Evolutionary conservation across 1,139 yeast species (phyloP), one percentile per base, ranked within the genome.

Genomic region (Candida tetrigidarum): DNA sequence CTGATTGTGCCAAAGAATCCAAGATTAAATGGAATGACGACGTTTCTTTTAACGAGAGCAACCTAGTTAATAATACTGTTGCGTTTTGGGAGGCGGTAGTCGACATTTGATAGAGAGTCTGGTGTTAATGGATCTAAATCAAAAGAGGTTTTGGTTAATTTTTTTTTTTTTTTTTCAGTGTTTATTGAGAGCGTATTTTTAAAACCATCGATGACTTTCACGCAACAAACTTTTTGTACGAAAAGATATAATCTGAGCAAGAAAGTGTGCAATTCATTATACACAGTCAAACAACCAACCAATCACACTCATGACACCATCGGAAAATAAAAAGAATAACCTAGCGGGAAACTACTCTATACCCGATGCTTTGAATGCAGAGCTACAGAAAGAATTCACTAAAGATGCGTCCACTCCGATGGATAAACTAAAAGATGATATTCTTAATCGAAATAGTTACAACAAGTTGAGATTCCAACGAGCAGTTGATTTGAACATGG

Each of bases 1-100:
- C 78, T 0, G 93, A 79, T 61, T 92, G 97, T 0, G 79, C 71
- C 14, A 90, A 64, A 0, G 88, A 75, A 60, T 92, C 98, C 10
- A 80, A 63, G 2, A 86, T 69, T 5, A 92, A 69, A 11, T 89
- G 65, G 48, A 92, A 80, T 0, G 96, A 95, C 0, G 95, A 78
- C 15, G 67, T 68, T 56, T 92, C 97, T 52, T 84, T 85, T 39
- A 88, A 67, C 2, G 83, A 68, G 9, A 92, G 65, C 7, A 89
- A 66, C 48, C 97, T 67, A 41, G 74, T 79, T 41, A 87, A 65
- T 11, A 85, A 66, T 19, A 84, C 84, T 0, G 77, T 61, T 1
- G 90, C 78, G 47, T 76, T 81, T 48, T 83, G 84, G 11, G 42
- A 12, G 12, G 28, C 14, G 8, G 11, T 19, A 4, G 35, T 12